Conservation (phyloP, 2,329 filamentous ascomycete genomes). For the Penicillium sp. region DNA sequence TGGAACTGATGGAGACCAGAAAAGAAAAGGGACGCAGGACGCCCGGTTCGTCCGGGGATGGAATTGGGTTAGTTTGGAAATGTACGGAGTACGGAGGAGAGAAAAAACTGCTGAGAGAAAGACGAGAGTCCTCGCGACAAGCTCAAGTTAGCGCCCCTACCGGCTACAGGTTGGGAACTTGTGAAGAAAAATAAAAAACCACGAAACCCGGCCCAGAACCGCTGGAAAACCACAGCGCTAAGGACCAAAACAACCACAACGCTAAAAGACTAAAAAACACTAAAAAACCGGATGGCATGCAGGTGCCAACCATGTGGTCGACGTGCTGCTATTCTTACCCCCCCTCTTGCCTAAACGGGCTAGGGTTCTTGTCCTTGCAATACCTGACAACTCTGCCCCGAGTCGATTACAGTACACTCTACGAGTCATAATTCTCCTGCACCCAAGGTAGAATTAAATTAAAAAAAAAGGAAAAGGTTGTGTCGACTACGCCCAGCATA, state of each 20-base stretch:
- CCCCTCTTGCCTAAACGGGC: slow-evolving; percentile 5
- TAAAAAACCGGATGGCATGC: slow-evolving; percentile 23
- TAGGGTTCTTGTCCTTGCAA: neutral
- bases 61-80: neutral
- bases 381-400: no score
- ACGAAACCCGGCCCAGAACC: neutral
- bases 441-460: no score
- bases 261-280: slow-evolving; percentile 2
- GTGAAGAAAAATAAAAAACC: neutral
- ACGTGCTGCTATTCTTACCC: slow-evolving; percentile 21
- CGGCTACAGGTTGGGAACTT: neutral
- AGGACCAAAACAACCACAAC: neutral
- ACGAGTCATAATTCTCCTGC: no score
- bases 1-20: slow-evolving; percentile 2
- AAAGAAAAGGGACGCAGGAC: neutral
- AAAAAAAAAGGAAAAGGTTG: neutral
- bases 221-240: neutral
- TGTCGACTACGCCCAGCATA: neutral
- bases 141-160: no score
- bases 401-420: no score
- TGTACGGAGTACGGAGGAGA: no score
- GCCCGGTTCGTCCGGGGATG: neutral
- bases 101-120: neutral
- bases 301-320: slow-evolving; percentile 39
- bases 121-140: neutral